phyloP scores from a whole-genome alignment of 345 rosid genomes.

The Passiflora organensis region DNA sequence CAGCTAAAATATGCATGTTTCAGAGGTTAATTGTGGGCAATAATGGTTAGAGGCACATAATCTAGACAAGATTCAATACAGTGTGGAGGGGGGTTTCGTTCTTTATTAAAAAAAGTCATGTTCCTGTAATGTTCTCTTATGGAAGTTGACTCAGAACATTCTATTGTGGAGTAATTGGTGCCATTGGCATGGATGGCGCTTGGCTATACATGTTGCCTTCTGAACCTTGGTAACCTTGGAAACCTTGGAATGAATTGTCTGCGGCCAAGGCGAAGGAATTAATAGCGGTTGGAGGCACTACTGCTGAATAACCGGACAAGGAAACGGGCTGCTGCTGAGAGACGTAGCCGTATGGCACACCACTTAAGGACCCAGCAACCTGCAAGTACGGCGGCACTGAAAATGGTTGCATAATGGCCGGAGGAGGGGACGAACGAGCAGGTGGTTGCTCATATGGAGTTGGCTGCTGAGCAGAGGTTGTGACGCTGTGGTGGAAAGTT shows the following conservation, averaged over 20 bases:
- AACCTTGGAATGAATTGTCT: constrained; percentile 51
- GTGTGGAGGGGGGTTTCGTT: constrained; percentile 1
- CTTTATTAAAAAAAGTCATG: constrained; percentile 7
- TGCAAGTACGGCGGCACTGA: constrained; percentile 56
- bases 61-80: background rate
- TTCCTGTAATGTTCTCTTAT: background rate
- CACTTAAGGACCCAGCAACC: constrained; percentile 43
- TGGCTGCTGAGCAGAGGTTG: constrained; percentile 25
- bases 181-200: constrained; percentile 49
- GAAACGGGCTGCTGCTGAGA: constrained; percentile 42
- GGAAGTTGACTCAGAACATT: background rate
- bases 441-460: constrained; percentile 42
- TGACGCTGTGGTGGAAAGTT: constrained; percentile 25
- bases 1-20: constrained; percentile 7
- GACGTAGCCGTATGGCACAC: constrained; percentile 48
- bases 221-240: constrained; percentile 55
- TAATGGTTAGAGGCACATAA: constrained; percentile 14
- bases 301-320: constrained; percentile 35
- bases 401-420: constrained; percentile 48
- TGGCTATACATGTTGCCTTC: constrained; percentile 63
- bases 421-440: constrained; percentile 53
- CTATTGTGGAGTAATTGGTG: constrained; percentile 69
- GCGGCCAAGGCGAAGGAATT: constrained; percentile 36
- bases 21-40: constrained; percentile 32
- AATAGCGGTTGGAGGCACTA: constrained; percentile 38